phyloP scores from a whole-genome alignment of 1,139 yeast species.

The Sugiyamaella sp. region DNA sequence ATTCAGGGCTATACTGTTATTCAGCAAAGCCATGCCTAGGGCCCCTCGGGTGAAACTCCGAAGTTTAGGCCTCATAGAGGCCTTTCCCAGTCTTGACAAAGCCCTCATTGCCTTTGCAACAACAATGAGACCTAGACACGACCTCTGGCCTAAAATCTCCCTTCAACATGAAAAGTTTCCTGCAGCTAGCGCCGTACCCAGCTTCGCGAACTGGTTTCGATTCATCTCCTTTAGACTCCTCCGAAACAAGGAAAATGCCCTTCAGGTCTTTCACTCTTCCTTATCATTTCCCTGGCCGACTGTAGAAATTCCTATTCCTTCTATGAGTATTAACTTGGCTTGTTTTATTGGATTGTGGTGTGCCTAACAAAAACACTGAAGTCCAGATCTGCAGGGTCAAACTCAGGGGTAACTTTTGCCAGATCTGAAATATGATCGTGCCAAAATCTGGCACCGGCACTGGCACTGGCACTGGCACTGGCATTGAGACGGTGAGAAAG shows the following conservation, averaged over 20 bases:
- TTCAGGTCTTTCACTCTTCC: background rate
- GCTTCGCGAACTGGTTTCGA: background rate
- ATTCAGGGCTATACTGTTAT: background rate
- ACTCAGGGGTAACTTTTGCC: slow-evolving; percentile 2
- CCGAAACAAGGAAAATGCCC: background rate
- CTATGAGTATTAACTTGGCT: too few species aligned
- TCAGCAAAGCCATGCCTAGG: background rate
- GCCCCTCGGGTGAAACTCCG: background rate
- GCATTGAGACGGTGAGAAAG: background rate
- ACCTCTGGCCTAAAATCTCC: background rate
- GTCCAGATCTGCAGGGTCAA: background rate
- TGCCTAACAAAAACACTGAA: too few species aligned
- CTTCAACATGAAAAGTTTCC: slow-evolving; percentile 3
- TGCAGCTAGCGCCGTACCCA: slow-evolving; percentile 9
- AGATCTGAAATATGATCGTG: background rate
- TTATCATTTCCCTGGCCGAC: background rate
- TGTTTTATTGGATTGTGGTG: too few species aligned
- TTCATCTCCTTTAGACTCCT: background rate
- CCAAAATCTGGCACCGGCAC: background rate
- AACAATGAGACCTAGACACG: background rate
- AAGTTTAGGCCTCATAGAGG: background rate
- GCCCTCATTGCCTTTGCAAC: slow-evolving; percentile 6
- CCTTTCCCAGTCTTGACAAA: background rate
- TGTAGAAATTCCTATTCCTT: too few species aligned
- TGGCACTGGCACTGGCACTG: too few species aligned